Conservation (phyloP, 805 yeast species). For the Sugiyamaella americana region DNA sequence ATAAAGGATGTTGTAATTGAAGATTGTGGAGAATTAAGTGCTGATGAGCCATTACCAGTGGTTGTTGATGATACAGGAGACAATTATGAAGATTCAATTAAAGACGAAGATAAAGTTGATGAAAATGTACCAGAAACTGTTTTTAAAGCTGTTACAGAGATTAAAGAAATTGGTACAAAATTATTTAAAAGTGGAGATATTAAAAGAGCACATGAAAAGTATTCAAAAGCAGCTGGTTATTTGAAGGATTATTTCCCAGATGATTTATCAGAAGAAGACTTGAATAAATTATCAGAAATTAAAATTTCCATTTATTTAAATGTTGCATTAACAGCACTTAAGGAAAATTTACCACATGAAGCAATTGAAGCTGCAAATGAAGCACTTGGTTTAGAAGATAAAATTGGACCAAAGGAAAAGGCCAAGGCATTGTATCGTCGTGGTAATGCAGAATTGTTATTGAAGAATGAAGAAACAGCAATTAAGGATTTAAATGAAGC, state of each 20-base stretch:
- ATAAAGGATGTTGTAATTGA: slow-evolving; percentile 32
- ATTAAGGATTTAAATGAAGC: slow-evolving; percentile 63
- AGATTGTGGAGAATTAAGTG: slow-evolving; percentile 69
- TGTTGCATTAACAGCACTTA: slow-evolving; percentile 67
- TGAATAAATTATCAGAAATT: slow-evolving; percentile 36
- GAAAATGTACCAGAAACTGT: slow-evolving; percentile 55
- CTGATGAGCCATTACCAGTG: slow-evolving; percentile 43
- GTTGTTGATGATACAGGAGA: slow-evolving; percentile 80
- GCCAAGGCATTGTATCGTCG: slow-evolving; percentile 85
- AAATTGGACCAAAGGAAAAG: slow-evolving; percentile 57
- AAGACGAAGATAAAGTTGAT: slow-evolving; percentile 60
- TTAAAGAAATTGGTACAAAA: slow-evolving; percentile 76
- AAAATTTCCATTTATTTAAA: slow-evolving; percentile 61
- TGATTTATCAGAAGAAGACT: slow-evolving; percentile 51
- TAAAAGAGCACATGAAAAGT: slow-evolving; percentile 55
- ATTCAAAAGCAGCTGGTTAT: slow-evolving; percentile 64
- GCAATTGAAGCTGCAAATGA: slow-evolving; percentile 55
- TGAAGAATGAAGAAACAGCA: slow-evolving; percentile 66
- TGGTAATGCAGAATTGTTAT: slow-evolving; percentile 62
- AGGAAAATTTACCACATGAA: slow-evolving; percentile 49
- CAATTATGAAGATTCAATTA: slow-evolving; percentile 64
- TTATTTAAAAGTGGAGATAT: slow-evolving; percentile 61
- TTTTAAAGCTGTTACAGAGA: slow-evolving; percentile 53
- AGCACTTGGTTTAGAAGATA: slow-evolving; percentile 53
- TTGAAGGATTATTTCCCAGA: slow-evolving; percentile 70